Evolutionary conservation across 2,329 filamentous ascomycete genomes (phyloP).

Genomic region (Penicillium sp.): DNA sequence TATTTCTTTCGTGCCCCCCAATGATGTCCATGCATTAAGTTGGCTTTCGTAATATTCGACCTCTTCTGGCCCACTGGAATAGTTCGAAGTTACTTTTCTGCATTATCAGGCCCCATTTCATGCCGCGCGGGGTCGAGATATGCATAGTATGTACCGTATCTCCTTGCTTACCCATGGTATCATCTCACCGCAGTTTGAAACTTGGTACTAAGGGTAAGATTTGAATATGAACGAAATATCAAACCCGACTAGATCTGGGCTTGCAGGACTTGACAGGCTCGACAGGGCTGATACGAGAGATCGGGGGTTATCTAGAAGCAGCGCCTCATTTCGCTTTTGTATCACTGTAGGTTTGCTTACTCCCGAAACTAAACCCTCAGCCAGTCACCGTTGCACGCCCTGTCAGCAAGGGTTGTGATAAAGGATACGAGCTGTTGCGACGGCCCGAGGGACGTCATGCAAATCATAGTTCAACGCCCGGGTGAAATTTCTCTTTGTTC

Average conservation of each 20-base stretch:
- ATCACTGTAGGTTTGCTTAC: too few relatives aligned
- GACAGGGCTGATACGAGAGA: too few relatives aligned
- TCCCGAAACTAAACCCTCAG: background rate
- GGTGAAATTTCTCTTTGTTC: background rate
- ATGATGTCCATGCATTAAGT: too few relatives aligned
- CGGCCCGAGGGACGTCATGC: slow-evolving; percentile 10
- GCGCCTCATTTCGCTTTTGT: background rate
- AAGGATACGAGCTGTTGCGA: slow-evolving; percentile 5
- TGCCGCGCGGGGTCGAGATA: too few relatives aligned
- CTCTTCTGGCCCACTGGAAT: too few relatives aligned
- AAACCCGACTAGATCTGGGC: background rate
- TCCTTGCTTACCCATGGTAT: background rate
- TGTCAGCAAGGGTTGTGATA: slow-evolving; percentile 1
- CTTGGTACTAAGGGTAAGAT: too few relatives aligned
- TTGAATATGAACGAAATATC: too few relatives aligned
- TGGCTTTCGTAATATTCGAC: too few relatives aligned
- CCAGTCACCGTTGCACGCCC: background rate
- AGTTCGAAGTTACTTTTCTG: too few relatives aligned
- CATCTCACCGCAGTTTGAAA: background rate
- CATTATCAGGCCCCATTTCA: too few relatives aligned
- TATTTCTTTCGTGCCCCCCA: too few relatives aligned
- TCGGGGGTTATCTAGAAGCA: background rate
- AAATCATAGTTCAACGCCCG: slow-evolving; percentile 7
- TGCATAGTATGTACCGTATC: too few relatives aligned
- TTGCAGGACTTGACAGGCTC: background rate